Evolutionary conservation across 2,329 filamentous ascomycete genomes (phyloP).

Genomic region (Penicillium aurantiogriseum): DNA sequence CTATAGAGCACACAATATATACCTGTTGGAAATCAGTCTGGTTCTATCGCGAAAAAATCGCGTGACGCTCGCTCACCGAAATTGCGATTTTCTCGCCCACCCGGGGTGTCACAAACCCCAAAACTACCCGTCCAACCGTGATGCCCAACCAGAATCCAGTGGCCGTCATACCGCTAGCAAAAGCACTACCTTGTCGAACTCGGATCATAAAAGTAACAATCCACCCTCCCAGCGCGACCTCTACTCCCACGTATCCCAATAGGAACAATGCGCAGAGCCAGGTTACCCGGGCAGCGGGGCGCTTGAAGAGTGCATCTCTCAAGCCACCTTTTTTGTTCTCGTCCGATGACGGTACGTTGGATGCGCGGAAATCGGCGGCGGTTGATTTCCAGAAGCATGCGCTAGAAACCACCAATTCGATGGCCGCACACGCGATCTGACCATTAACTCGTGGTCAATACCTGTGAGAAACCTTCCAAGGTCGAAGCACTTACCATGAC

Average conservation of each 20-base stretch:
- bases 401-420: constrained; percentile 25
- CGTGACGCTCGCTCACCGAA: constrained; percentile 29
- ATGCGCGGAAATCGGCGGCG: constrained; percentile 17
- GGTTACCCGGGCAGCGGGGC: constrained; percentile 26
- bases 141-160: constrained; percentile 85
- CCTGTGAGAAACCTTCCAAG: too few species aligned
- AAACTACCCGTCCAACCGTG: constrained; percentile 67
- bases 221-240: constrained; percentile 72
- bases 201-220: constrained; percentile 85
- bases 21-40: constrained; percentile 16
- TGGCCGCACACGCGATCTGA: constrained; percentile 26
- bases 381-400: constrained; percentile 26
- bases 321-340: constrained; percentile 22
- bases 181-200: constrained; percentile 66
- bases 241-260: constrained; percentile 74
- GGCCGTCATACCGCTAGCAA: constrained; percentile 70
- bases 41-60: not conserved
- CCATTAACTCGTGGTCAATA: not conserved
- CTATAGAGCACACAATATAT: constrained; percentile 66
- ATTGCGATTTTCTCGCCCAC: constrained; percentile 67
- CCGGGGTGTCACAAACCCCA: constrained; percentile 72
- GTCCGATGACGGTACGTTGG: constrained; percentile 6
- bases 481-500: constrained; percentile 58
- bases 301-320: constrained; percentile 18
- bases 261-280: constrained; percentile 60